Evolutionary conservation across 225 moss, liverwort and hornwort genomes (phyloP).

Genomic region (Bryoerythrophyllum caledonicum): DNA sequence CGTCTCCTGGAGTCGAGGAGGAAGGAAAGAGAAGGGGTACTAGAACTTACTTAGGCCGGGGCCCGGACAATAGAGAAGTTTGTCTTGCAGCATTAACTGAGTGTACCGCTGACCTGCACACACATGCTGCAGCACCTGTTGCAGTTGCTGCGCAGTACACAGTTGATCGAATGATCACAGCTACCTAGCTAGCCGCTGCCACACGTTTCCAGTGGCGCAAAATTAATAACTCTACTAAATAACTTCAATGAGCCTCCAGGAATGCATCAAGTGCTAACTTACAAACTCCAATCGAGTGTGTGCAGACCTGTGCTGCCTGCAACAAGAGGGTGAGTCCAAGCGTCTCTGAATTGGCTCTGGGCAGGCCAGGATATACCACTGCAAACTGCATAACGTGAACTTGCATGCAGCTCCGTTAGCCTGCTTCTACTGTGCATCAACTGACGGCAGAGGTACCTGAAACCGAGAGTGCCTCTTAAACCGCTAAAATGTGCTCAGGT

Average conservation of each 20-base stretch:
- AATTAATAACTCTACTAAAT: neutral
- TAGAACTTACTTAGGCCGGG: neutral
- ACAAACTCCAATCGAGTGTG: neutral
- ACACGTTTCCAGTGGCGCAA: conserved; percentile 15
- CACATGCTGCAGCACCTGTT: conserved; percentile 26
- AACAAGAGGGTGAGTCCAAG: conserved; percentile 1
- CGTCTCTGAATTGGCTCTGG: neutral
- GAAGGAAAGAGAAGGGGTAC: neutral
- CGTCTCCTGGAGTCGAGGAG: neutral
- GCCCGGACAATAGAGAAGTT: neutral
- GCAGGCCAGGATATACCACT: neutral
- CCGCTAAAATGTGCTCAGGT: too few relatives aligned
- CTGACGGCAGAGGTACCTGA: too few relatives aligned
- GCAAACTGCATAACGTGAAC: neutral
- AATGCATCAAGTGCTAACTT: neutral
- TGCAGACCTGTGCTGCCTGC: neutral
- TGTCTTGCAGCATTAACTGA: conserved; percentile 1
- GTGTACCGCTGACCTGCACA: conserved; percentile 22
- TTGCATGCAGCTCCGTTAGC: too few relatives aligned
- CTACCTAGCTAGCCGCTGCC: conserved; percentile 17
- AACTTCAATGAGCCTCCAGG: neutral
- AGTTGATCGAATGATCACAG: conserved; percentile 21
- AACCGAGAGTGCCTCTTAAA: too few relatives aligned
- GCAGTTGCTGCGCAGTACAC: conserved; percentile 16
- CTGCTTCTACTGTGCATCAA: neutral